A percentile compares a stretch with the other conserved stretches of the same genome.
phyloP scores from a whole-genome alignment of 2,329 filamentous ascomycete species.

The Fusarium sp. region DNA sequence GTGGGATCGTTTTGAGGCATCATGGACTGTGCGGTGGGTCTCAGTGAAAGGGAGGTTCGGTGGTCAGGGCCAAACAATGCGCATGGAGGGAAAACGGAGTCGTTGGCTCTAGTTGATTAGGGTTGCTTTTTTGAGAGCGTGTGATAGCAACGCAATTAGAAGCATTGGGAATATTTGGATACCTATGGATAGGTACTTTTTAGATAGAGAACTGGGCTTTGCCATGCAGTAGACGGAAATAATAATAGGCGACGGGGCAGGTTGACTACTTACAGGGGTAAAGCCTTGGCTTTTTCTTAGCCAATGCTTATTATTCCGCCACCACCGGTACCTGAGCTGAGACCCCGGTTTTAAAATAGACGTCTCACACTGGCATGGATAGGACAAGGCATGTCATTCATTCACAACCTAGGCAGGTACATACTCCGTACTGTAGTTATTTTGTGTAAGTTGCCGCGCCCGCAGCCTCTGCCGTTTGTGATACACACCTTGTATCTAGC shows the following conservation, averaged over 20 bases:
- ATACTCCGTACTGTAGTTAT: too few relatives aligned
- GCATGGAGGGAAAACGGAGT: neutral
- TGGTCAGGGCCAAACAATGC: slow-evolving; percentile 14
- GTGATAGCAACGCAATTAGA: neutral
- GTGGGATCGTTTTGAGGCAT: slow-evolving; percentile 6
- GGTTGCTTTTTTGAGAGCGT: neutral
- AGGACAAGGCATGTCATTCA: neutral
- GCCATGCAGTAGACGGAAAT: neutral
- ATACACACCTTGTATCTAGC: neutral
- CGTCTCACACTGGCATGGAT: slow-evolving; percentile 7
- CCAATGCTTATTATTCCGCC: slow-evolving; percentile 27
- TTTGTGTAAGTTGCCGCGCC: neutral
- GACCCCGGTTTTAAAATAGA: slow-evolving; percentile 24
- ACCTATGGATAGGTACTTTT: too few relatives aligned
- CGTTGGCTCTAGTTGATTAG: too few relatives aligned
- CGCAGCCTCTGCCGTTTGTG: slow-evolving; percentile 1
- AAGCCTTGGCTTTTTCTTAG: slow-evolving; percentile 27
- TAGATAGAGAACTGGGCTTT: too few relatives aligned
- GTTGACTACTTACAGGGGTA: slow-evolving; percentile 4
- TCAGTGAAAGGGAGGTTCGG: neutral
- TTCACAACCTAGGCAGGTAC: too few relatives aligned
- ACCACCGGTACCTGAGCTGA: slow-evolving; percentile 8
- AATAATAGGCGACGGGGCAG: neutral
- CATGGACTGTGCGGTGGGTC: slow-evolving; percentile 21
- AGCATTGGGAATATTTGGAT: neutral